These are phyloP conservation scores for Salvia splendens DNA, from an alignment of 257 asterid species.

Conservation along the genomic window DNA sequence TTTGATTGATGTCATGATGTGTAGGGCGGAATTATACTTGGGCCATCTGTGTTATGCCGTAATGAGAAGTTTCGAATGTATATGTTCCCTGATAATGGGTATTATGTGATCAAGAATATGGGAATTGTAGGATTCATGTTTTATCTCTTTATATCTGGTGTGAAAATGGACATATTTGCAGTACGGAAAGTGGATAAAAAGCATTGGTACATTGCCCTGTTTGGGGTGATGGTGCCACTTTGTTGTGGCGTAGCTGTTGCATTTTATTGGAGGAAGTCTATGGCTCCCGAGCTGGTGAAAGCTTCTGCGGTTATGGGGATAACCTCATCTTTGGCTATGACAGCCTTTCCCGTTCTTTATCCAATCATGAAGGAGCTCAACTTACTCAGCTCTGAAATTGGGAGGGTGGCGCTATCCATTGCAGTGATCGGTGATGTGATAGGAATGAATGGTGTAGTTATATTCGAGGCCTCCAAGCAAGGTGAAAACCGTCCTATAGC, in stretches of 20 bases:
- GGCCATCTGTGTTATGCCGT: conserved; percentile 69
- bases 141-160: conserved; percentile 73
- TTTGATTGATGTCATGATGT: conserved; percentile 16
- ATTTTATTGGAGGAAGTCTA: conserved; percentile 33
- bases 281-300: conserved; percentile 41
- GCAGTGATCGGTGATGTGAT: conserved; percentile 59
- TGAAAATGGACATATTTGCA: conserved; percentile 55
- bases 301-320: conserved; percentile 58
- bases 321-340: conserved; percentile 47
- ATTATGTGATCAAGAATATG: conserved; percentile 49
- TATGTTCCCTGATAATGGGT: conserved; percentile 58
- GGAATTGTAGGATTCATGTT: conserved; percentile 77
- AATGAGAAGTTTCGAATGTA: conserved; percentile 40
- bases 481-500: conserved; percentile 41
- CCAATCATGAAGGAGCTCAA: conserved; percentile 72
- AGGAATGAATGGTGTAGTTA: conserved; percentile 46
- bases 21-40: conserved; percentile 76
- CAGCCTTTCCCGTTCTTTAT: conserved; percentile 74
- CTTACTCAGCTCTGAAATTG: conserved; percentile 80
- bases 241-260: conserved; percentile 37
- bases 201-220: conserved; percentile 58
- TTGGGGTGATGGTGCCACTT: conserved; percentile 48
- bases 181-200: conserved; percentile 47
- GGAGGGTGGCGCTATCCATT: conserved; percentile 59
- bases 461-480: conserved; percentile 72